Base-by-base conservation (phyloP, 768 basidiomycete species). In the Lactarius deliciosus region DNA sequence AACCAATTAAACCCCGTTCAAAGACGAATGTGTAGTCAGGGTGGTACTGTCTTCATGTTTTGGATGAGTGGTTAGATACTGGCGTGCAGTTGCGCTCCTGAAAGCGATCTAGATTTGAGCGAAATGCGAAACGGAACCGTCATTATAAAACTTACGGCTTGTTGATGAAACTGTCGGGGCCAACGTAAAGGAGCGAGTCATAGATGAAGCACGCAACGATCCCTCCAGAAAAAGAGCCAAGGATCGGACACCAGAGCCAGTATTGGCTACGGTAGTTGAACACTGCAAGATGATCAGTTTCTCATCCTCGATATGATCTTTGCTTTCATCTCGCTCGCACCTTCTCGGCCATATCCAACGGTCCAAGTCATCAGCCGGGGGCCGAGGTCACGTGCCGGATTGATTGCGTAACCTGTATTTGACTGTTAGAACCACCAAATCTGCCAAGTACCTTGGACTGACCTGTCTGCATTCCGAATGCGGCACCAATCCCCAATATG, bases 341-440 rank as follows among this genome's bases (percentile, higher is more conserved):
- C 84, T 45, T 79, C 80, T 73, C 74, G 76, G 34, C 88, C 88
- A 69, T 88, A 90, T 20, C 89, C 89, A 9, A 81, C 87, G 84
- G 89, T 87, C 5, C 87, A 81, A 1, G 86, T 88, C 72, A 89
- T 73, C 32, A 90, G 68, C 8, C 89, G 80, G 1, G 88, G 88
- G 6, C 89, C 88, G 22, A 90, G 76, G 75, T 90, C 88, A 71
- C 89, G 85, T 53, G 88, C 86, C 41, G 88, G 88, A 70, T 89
- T 89, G 60, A 89, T 76, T 9, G 87, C 84, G 68, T 79, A 86
- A 55, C 82, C 85, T 81, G 67, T 15, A 50, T 36, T 18, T 28
- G 25, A 32, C n/a, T 30, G 38, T 43, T 20, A 18, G n/a, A 22
- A 5, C 22, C 11, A 5, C n/a, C 4, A 50, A 32, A 22, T n/a